These are phyloP conservation scores for Fusarium austroafricanum DNA, from an alignment of 2,329 filamentous ascomycete species.

Conservation along the genomic window DNA sequence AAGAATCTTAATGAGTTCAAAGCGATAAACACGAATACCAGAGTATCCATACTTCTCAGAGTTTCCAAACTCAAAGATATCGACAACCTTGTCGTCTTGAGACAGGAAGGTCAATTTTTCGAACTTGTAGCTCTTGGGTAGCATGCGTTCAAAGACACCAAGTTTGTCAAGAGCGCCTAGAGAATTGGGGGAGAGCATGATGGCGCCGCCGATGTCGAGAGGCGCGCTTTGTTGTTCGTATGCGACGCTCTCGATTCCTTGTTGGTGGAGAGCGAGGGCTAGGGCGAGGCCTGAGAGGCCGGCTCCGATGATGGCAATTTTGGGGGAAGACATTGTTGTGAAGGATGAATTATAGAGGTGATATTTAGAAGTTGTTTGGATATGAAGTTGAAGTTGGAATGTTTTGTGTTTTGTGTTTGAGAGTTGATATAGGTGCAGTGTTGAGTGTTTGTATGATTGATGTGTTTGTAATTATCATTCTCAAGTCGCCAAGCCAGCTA, in stretches of 20 bases:
- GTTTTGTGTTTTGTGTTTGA: background rate
- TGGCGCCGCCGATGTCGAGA: slow-evolving; percentile 63
- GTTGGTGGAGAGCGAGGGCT: slow-evolving; percentile 64
- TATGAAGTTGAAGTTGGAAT: rapidly evolving
- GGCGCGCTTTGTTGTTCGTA: slow-evolving; percentile 62
- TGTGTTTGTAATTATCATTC: background rate
- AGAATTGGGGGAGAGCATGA: slow-evolving; percentile 71
- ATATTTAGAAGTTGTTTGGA: rapidly evolving
- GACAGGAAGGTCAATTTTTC: slow-evolving; percentile 61
- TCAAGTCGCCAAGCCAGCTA: background rate
- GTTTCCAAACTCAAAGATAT: slow-evolving; percentile 61
- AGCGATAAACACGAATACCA: slow-evolving; percentile 65
- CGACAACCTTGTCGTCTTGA: slow-evolving; percentile 47
- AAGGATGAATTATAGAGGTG: rapidly evolving
- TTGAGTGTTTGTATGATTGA: background rate
- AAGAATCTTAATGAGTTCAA: slow-evolving; percentile 63
- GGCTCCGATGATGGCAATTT: slow-evolving; percentile 50
- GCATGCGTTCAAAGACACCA: slow-evolving; percentile 60
- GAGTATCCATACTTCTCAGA: slow-evolving; percentile 62
- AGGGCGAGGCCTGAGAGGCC: slow-evolving; percentile 63
- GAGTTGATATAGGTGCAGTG: rapidly evolving
- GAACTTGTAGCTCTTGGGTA: slow-evolving; percentile 61
- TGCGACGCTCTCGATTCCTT: slow-evolving; percentile 61
- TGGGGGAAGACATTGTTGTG: slow-evolving; percentile 26
- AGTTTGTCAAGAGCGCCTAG: slow-evolving; percentile 64